Conservation (phyloP, 2,329 filamentous ascomycete genomes). For the Helotiales sp. region DNA sequence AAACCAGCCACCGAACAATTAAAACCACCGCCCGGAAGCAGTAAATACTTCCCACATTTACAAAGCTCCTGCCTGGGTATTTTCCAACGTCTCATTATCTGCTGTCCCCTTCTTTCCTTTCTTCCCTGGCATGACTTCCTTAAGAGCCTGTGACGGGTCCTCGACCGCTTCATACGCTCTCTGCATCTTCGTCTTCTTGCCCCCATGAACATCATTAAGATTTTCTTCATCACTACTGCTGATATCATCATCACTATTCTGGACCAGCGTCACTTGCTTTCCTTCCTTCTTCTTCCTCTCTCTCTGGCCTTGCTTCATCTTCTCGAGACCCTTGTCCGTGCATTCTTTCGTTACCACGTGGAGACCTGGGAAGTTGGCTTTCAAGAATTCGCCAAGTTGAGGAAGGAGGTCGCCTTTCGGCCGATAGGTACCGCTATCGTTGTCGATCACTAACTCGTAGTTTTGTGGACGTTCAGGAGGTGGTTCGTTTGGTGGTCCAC, state of each 20-base stretch:
- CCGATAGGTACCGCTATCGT: conserved; percentile 90
- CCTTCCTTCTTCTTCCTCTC: conserved; percentile 69
- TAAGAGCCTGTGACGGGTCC: conserved; percentile 27
- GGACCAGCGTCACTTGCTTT: conserved; percentile 51
- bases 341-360: conserved; percentile 75
- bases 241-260: conserved; percentile 46
- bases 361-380: conserved; percentile 73
- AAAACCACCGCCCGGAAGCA: background rate
- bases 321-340: conserved; percentile 70
- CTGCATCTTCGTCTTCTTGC: conserved; percentile 52
- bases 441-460: conserved; percentile 92
- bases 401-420: conserved; percentile 79
- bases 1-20: background rate
- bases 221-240: conserved; percentile 39
- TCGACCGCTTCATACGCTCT: conserved; percentile 47
- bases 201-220: conserved; percentile 15
- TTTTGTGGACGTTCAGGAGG: conserved; percentile 50
- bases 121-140: conserved; percentile 26
- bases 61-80: conserved; percentile 12
- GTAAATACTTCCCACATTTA: background rate
- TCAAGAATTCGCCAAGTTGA: conserved; percentile 67
- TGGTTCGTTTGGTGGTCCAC: conserved; percentile 45
- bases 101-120: conserved; percentile 23
- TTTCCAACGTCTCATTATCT: conserved; percentile 20
- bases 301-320: conserved; percentile 75